phyloP scores from a whole-genome alignment of 108 stramenopile species.

The Nannochloropsis oceanica region DNA sequence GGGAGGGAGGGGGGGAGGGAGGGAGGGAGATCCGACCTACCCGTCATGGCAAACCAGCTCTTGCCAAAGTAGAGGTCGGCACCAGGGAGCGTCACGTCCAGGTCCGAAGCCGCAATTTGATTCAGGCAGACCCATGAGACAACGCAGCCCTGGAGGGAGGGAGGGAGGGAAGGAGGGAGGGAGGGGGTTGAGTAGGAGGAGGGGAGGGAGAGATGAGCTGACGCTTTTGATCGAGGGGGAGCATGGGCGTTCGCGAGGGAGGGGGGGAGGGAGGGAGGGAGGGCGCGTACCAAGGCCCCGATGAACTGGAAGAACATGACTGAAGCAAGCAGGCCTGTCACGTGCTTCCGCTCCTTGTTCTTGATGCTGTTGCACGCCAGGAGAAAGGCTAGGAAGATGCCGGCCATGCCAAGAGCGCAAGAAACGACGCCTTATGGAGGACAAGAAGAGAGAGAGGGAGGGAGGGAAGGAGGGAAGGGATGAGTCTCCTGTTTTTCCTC shows the following conservation, averaged over 20 bases:
- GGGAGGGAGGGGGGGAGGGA: not conserved
- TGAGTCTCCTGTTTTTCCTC: too few relatives aligned
- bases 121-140: not conserved
- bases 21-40: not conserved
- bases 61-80: not conserved
- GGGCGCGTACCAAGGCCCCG: not conserved
- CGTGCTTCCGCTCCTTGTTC: not conserved
- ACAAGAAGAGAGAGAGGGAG: not conserved
- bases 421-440: not conserved
- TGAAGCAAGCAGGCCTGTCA: not conserved
- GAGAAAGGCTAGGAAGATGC: not conserved
- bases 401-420: not conserved
- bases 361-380: not conserved
- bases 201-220: not conserved
- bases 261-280: not conserved
- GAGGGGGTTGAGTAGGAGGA: not conserved
- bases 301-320: not conserved
- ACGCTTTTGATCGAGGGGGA: too few relatives aligned
- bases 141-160: not conserved
- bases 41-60: not conserved
- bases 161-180: not conserved
- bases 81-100: not conserved
- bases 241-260: not conserved
- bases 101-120: not conserved
- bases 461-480: not conserved